These are phyloP conservation scores for Talaromyces nanjingensis DNA, from an alignment of 495 filamentous ascomycete species.

Conservation along the genomic window DNA sequence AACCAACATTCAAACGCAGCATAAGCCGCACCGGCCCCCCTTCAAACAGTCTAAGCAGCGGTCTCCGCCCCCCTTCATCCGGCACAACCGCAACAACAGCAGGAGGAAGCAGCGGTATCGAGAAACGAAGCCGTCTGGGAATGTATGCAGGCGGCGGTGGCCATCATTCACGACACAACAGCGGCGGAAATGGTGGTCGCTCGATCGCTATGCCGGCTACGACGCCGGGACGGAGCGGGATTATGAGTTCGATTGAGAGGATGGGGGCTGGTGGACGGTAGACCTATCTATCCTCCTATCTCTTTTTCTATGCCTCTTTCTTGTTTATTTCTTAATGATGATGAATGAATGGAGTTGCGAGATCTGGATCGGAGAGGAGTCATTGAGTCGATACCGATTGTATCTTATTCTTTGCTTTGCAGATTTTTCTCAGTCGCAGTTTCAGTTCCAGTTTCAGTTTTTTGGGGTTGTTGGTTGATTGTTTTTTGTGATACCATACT, in stretches of 20 bases:
- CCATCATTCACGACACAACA: constrained; percentile 29
- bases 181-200: constrained; percentile 23
- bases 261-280: constrained; percentile 46
- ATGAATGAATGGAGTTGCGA: neutral
- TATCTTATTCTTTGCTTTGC: neutral
- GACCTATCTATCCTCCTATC: neutral
- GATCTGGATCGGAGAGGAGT: neutral
- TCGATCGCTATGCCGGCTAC: constrained; percentile 31
- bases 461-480: neutral
- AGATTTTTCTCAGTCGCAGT: neutral
- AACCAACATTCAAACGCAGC: constrained; percentile 18
- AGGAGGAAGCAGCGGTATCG: constrained; percentile 3
- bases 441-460: neutral
- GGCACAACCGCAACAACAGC: constrained; percentile 12
- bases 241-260: constrained; percentile 67
- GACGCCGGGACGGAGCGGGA: constrained; percentile 47
- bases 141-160: constrained; percentile 12
- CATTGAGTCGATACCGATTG: neutral
- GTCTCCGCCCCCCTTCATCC: constrained; percentile 25
- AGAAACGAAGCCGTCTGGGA: constrained; percentile 24
- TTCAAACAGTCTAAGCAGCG: constrained; percentile 20
- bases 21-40: constrained; percentile 9
- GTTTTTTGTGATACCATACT: neutral
- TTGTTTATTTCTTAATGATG: neutral
- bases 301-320: neutral